Evolutionary conservation across 768 basidiomycete genomes (phyloP).

Genomic region (Suillus bovinus): DNA sequence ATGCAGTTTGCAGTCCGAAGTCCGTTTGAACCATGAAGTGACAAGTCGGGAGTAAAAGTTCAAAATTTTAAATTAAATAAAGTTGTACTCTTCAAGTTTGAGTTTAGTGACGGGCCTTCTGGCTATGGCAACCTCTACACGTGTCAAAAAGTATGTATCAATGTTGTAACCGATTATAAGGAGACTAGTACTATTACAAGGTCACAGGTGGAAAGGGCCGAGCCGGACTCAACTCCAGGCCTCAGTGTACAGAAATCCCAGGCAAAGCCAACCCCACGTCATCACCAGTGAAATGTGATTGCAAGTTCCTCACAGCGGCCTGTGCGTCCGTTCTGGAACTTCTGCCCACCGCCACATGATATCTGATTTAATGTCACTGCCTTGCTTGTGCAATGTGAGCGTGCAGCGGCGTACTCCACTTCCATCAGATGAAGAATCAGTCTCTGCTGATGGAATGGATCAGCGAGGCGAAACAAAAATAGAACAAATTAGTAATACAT

Average conservation of each 20-base stretch:
- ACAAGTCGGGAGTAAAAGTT: background rate
- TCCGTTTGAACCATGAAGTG: background rate
- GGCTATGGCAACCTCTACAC: no score
- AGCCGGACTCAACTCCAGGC: background rate
- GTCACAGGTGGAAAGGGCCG: no score
- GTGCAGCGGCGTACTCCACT: background rate
- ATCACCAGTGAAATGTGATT: constrained; percentile 6
- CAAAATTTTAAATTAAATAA: no score
- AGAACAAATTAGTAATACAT: constrained; percentile 30
- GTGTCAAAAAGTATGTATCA: no score
- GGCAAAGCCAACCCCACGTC: background rate
- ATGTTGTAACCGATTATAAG: no score
- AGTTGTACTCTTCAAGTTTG: no score
- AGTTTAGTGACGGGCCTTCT: no score
- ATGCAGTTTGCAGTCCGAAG: background rate
- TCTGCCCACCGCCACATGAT: constrained; percentile 12
- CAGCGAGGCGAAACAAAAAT: constrained; percentile 6
- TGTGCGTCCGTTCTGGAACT: background rate
- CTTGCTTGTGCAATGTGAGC: constrained; percentile 18
- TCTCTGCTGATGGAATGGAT: constrained; percentile 13
- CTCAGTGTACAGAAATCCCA: background rate
- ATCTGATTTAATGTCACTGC: constrained; percentile 6
- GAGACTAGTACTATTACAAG: no score
- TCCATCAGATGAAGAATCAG: background rate
- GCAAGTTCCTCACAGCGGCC: background rate